These are phyloP conservation scores for Trichocladium uniseriatum DNA, from an alignment of 495 filamentous ascomycete species.

Conservation along the genomic window DNA sequence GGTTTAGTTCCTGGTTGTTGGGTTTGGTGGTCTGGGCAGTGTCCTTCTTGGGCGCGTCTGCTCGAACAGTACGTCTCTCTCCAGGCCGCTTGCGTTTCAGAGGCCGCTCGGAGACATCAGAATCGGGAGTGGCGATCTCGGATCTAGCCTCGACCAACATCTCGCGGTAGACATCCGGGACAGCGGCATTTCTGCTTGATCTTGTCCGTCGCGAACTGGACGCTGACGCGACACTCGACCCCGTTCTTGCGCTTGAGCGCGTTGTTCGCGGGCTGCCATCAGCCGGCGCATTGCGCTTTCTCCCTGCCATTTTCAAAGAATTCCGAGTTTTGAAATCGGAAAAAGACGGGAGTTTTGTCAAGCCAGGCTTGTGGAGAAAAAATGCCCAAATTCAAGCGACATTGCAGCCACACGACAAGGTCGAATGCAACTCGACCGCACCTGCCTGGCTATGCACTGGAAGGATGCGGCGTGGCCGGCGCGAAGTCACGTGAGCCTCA, in stretches of 20 bases:
- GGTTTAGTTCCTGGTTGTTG: neutral
- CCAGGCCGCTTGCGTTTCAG: slow-evolving; percentile 34
- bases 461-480: too few relatives aligned
- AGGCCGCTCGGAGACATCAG: slow-evolving; percentile 20
- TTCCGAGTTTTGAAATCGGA: neutral
- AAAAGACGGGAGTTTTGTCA: neutral
- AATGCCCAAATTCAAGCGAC: too few relatives aligned
- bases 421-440: too few relatives aligned
- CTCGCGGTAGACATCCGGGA: slow-evolving; percentile 15
- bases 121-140: neutral
- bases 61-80: slow-evolving; percentile 20
- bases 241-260: slow-evolving; percentile 6
- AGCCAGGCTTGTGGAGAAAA: too few relatives aligned
- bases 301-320: slow-evolving; percentile 13
- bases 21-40: slow-evolving; percentile 4
- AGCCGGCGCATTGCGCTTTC: slow-evolving; percentile 16
- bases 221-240: neutral
- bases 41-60: neutral
- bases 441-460: too few relatives aligned
- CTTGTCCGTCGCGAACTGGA: neutral
- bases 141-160: slow-evolving; percentile 11
- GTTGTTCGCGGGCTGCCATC: slow-evolving; percentile 3
- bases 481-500: too few relatives aligned
- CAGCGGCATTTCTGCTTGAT: neutral
- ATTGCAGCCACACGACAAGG: too few relatives aligned